A percentile compares a stretch with the other conserved stretches of the same genome.
These are phyloP conservation scores for Talaromyces sp. DNA, from an alignment of 2,329 filamentous ascomycete species.

Conservation along the genomic window DNA sequence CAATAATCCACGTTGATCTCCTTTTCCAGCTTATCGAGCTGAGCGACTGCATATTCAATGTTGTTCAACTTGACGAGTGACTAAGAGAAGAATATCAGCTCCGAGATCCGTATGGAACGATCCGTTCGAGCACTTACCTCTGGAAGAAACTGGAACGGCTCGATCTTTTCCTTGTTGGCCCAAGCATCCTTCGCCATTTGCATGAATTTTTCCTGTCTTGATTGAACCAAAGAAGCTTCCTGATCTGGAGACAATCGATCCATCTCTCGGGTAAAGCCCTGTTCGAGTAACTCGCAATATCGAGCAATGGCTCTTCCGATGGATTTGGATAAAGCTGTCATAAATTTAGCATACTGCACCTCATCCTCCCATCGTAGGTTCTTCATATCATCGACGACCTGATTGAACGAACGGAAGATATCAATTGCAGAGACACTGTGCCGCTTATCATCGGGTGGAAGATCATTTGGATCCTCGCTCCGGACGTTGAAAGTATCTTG, in stretches of 20 bases:
- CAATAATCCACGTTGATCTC: slow-evolving; percentile 90
- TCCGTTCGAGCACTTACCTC: slow-evolving; percentile 60
- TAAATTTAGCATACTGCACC: slow-evolving; percentile 91
- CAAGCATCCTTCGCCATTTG: slow-evolving; percentile 92
- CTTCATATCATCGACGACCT: slow-evolving; percentile 82
- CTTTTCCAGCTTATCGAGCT: slow-evolving; percentile 85
- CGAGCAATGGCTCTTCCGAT: slow-evolving; percentile 78
- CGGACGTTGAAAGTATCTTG: slow-evolving; percentile 83
- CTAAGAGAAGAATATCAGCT: slow-evolving; percentile 47
- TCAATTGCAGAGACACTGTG: slow-evolving; percentile 94
- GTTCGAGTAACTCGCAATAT: slow-evolving; percentile 90
- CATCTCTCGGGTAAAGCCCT: slow-evolving; percentile 86
- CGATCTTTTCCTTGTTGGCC: slow-evolving; percentile 86
- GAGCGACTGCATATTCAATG: slow-evolving; percentile 88
- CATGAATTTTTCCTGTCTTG: slow-evolving; percentile 88
- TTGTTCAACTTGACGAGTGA: slow-evolving; percentile 98
- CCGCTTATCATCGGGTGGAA: slow-evolving; percentile 73
- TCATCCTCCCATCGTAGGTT: slow-evolving; percentile 90
- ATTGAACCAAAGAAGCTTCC: slow-evolving; percentile 71
- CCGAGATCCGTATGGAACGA: background rate
- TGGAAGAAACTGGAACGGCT: slow-evolving; percentile 94
- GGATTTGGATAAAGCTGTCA: slow-evolving; percentile 85
- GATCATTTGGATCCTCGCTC: slow-evolving; percentile 60
- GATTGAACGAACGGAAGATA: slow-evolving; percentile 89
- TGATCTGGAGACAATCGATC: slow-evolving; percentile 86